These are phyloP conservation scores for Beauveria sp. DNA, from an alignment of 2,329 filamentous ascomycete genomes.

Conservation along the genomic window DNA sequence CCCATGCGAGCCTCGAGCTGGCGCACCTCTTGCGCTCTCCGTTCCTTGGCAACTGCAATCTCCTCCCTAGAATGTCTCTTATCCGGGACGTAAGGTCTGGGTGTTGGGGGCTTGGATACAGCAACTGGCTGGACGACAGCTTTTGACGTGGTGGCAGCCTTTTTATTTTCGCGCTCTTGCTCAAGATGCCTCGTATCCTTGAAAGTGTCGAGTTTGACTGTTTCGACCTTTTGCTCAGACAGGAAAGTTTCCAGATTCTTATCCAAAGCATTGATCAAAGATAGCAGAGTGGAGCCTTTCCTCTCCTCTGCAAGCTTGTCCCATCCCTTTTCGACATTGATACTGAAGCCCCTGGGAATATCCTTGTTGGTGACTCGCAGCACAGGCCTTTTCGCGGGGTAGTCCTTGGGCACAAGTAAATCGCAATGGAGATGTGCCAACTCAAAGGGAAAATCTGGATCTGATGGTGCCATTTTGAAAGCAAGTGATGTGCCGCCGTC, in stretches of 20 bases:
- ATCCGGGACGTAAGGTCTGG: conserved; percentile 32
- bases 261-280: conserved; percentile 62
- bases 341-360: conserved; percentile 63
- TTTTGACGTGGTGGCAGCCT: conserved; percentile 9
- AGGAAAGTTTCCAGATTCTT: conserved; percentile 63
- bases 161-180: conserved; percentile 13
- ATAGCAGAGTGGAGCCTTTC: conserved; percentile 51
- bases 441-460: conserved; percentile 79
- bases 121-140: neutral
- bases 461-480: conserved; percentile 64
- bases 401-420: conserved; percentile 55
- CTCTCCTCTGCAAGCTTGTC: conserved; percentile 52
- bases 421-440: conserved; percentile 61
- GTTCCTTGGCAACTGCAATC: conserved; percentile 53
- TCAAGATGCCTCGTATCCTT: conserved; percentile 47
- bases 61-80: conserved; percentile 51
- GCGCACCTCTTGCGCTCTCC: conserved; percentile 57
- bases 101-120: conserved; percentile 12
- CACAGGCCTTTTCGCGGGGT: conserved; percentile 50
- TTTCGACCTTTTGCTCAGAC: conserved; percentile 62
- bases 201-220: conserved; percentile 59
- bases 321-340: conserved; percentile 73
- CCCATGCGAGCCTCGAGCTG: conserved; percentile 72
- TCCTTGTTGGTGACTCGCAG: conserved; percentile 60
- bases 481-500: conserved; percentile 48